A percentile compares a stretch with the other conserved stretches of the same genome.
Conservation (phyloP, 2,329 filamentous ascomycete genomes). For the Stemphylium beticola region DNA sequence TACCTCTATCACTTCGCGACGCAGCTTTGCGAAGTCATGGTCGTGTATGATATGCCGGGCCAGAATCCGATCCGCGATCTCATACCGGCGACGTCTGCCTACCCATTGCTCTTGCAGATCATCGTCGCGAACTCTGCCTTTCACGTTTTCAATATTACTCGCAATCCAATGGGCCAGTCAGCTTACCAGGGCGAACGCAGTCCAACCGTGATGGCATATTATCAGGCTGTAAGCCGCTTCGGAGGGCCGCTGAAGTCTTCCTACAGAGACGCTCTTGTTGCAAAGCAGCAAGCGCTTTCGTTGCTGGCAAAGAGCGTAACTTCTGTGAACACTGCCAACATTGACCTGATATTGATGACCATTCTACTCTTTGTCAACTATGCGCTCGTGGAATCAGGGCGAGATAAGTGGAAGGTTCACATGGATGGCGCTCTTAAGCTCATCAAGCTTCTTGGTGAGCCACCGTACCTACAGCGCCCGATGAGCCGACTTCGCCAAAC, state of each 20-base stretch:
- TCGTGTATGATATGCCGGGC: conserved; percentile 54
- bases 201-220: conserved; percentile 41
- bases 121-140: conserved; percentile 58
- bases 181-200: conserved; percentile 40
- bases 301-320: conserved; percentile 48
- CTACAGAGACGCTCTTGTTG: conserved; percentile 49
- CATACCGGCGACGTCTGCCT: conserved; percentile 53
- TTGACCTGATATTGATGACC: conserved; percentile 54
- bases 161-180: conserved; percentile 44
- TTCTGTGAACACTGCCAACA: conserved; percentile 37
- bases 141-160: conserved; percentile 52
- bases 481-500: conserved; percentile 44
- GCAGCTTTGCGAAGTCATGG: conserved; percentile 62
- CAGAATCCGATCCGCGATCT: conserved; percentile 58
- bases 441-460: conserved; percentile 48
- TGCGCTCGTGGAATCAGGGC: conserved; percentile 59
- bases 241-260: conserved; percentile 40
- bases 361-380: conserved; percentile 59
- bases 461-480: conserved; percentile 32
- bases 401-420: conserved; percentile 59
- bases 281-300: conserved; percentile 57
- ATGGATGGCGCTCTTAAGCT: conserved; percentile 59
- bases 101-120: conserved; percentile 55
- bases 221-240: conserved; percentile 50
- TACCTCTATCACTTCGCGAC: conserved; percentile 57